These are phyloP conservation scores for Taphrina communis DNA, from an alignment of 1,139 yeast species.

Conservation along the genomic window DNA sequence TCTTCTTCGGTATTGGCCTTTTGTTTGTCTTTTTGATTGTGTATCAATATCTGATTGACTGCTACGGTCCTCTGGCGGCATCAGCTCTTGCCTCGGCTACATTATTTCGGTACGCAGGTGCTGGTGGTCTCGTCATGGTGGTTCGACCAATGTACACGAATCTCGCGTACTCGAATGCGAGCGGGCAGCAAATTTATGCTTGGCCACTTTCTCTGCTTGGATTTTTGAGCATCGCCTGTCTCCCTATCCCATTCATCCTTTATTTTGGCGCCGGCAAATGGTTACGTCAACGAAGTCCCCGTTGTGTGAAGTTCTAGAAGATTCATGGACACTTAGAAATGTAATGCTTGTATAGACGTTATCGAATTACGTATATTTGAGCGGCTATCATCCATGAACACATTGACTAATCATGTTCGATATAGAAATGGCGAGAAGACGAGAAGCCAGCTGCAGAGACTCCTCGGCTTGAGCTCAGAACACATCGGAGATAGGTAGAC, in stretches of 20 bases:
- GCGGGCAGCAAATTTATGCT: conserved; percentile 4
- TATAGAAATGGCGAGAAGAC: too few species aligned
- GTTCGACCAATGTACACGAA: conserved; percentile 21
- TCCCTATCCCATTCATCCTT: conserved; percentile 11
- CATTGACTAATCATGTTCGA: too few species aligned
- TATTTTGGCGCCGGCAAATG: conserved; percentile 15
- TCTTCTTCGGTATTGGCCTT: conserved; percentile 71
- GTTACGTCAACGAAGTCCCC: conserved; percentile 8
- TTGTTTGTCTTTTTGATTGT: conserved; percentile 55
- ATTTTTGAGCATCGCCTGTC: conserved; percentile 8
- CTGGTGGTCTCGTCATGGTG: conserved; percentile 24
- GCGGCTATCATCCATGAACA: too few species aligned
- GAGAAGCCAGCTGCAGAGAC: too few species aligned
- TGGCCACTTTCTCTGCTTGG: conserved; percentile 19
- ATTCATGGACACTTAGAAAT: too few species aligned
- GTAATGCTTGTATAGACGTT: too few species aligned
- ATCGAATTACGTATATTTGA: too few species aligned
- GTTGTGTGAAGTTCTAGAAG: conserved; percentile 1
- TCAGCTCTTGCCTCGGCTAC: conserved; percentile 69
- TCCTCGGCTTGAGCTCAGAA: too few species aligned
- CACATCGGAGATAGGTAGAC: too few species aligned
- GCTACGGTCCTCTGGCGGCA: conserved; percentile 71
- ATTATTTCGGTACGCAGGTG: conserved; percentile 26
- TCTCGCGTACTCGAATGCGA: conserved; percentile 8
- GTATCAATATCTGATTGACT: conserved; percentile 73